These are phyloP conservation scores for Eucalyptus albens DNA, from an alignment of 345 rosid species.

Conservation along the genomic window DNA sequence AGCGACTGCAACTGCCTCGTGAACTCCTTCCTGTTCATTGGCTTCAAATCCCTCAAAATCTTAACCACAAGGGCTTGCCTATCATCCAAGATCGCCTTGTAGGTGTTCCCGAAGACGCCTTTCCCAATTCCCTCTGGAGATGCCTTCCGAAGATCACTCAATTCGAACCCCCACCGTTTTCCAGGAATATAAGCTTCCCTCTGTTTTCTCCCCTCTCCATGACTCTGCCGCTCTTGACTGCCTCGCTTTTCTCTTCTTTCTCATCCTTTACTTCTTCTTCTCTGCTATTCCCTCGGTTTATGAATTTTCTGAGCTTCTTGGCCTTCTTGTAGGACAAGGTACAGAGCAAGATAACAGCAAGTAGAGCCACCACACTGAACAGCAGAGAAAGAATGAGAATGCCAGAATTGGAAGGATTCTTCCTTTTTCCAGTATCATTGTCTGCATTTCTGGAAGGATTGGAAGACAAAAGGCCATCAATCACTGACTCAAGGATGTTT, in stretches of 20 bases:
- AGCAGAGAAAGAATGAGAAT: background rate
- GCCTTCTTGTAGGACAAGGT: slow-evolving; percentile 9
- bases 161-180: slow-evolving; percentile 3
- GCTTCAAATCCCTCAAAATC: slow-evolving; percentile 26
- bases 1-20: slow-evolving; percentile 10
- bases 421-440: background rate
- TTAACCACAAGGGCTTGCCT: slow-evolving; percentile 18
- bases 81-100: slow-evolving; percentile 25
- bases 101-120: slow-evolving; percentile 29
- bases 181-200: slow-evolving; percentile 18
- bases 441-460: background rate
- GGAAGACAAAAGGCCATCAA: background rate
- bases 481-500: background rate
- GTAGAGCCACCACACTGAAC: slow-evolving; percentile 6
- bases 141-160: slow-evolving; percentile 33
- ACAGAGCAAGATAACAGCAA: slow-evolving; percentile 11
- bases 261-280: background rate
- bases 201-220: background rate
- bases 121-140: slow-evolving; percentile 32
- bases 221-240: background rate
- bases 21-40: slow-evolving; percentile 27
- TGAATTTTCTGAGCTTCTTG: slow-evolving; percentile 3
- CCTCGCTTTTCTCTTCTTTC: background rate
- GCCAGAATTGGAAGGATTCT: background rate
- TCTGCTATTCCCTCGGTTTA: background rate